Evolutionary conservation across 306 rosid species (phyloP), one percentile per base, ranked within the genome.

Genomic region (Hylodesmum podocarpum): DNA sequence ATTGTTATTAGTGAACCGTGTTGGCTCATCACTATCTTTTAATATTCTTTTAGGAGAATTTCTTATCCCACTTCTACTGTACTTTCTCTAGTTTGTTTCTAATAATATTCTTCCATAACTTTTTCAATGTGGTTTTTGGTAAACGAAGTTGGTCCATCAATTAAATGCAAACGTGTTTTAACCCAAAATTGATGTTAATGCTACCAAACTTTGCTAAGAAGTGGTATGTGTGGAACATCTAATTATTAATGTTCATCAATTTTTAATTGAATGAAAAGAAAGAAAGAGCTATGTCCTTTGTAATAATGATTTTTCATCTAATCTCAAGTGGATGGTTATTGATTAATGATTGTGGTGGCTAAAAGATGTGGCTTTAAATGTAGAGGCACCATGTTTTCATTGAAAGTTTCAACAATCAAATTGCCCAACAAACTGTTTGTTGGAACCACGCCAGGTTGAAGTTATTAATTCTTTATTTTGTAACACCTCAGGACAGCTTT

Each of bases 401-500:
- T 44, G 43, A 37, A 55, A 34, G 11, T 39, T 68, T 16, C 46
- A 24, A 51, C 65, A 21, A 79, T 69, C 72, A 70, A 69, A 65
- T 72, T 44, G 29, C 66, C 16, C 34, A 31, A 75, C 41, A 54
- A 67, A 70, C 55, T 27, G 49, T 31, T 49, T 63, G 34, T 77
- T 78, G 75, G 71, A 74, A 70, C 68, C 57, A 21, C 61, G 41
- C 70, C 70, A 64, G 24, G 34, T 55, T 54, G 41, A 73, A 66
- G 66, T 74, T 68, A 66, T 70, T 84, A 43, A 79, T 81, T 75
- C 34, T 66, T 79, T 58, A 5, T 75, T 62, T 43, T 85, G 53
- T 73, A 65, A 73, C 29, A 75, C 71, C 76, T 80, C 89, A 90
- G 99, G 91, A 83, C 84, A 40, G 90, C 94, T 83, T 82, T 95